Conservation (phyloP, 805 yeast species). For the Yarrowia sp. region DNA sequence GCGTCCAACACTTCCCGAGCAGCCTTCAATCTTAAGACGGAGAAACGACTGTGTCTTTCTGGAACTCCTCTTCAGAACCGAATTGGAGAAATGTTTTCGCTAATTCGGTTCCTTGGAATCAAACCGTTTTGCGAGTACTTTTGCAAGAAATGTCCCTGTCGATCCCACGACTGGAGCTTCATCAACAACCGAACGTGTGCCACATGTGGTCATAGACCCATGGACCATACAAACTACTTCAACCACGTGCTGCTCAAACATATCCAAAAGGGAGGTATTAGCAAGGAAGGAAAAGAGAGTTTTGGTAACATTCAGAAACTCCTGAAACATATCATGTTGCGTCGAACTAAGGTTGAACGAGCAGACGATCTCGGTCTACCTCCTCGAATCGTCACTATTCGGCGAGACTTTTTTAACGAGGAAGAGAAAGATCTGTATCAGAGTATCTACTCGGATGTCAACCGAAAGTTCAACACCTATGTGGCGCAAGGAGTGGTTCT, state of each 20-base stretch:
- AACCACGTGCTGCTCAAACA: slow-evolving; percentile 94
- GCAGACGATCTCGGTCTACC: slow-evolving; percentile 98
- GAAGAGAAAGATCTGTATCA: slow-evolving; percentile 93
- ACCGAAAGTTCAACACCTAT: slow-evolving; percentile 82
- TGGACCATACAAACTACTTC: slow-evolving; percentile 93
- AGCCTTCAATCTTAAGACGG: slow-evolving; percentile 67
- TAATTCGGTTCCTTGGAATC: slow-evolving; percentile 77
- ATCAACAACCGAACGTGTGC: slow-evolving; percentile 81
- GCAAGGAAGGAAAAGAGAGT: slow-evolving; percentile 74
- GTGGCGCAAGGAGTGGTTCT: slow-evolving; percentile 96
- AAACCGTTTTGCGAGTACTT: slow-evolving; percentile 85
- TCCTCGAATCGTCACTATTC: slow-evolving; percentile 86
- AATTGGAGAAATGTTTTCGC: slow-evolving; percentile 92
- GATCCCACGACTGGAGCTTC: slow-evolving; percentile 78
- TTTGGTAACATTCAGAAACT: slow-evolving; percentile 73
- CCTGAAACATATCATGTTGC: slow-evolving; percentile 76
- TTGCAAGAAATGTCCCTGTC: slow-evolving; percentile 90
- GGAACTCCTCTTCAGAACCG: slow-evolving; percentile 97
- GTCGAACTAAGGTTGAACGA: slow-evolving; percentile 92
- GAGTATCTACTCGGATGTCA: slow-evolving; percentile 80
- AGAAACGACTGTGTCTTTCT: slow-evolving; percentile 84
- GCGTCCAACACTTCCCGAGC: slow-evolving; percentile 92
- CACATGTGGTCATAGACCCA: slow-evolving; percentile 82
- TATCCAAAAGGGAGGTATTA: slow-evolving; percentile 79
- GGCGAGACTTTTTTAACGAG: slow-evolving; percentile 84